Base-by-base conservation (phyloP, 148 eudicot genomes). In the Chenopodium album region DNA sequence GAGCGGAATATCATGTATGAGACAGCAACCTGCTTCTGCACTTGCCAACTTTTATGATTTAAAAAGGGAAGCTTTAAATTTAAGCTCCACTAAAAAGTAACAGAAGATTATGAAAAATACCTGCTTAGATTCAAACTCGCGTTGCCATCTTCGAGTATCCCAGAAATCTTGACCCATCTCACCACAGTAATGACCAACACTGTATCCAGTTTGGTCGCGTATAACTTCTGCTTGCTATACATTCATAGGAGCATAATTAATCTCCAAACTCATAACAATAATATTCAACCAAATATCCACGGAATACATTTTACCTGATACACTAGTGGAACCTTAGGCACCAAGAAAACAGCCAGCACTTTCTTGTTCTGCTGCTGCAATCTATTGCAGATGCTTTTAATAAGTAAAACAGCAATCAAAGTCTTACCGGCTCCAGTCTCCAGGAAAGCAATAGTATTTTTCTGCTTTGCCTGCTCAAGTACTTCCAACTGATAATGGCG, bases 131-230 rank as follows among this genome's bases (percentile, higher is more conserved):
- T 96, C 99, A 88, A 96, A 96, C 84, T 96, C 99, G 13, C 97
- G 98, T 76, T 91, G 95, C 99, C 99, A 96, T 88, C 97, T 92
- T 73, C 94, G 85, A 59, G 95, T 87, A 79, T 96, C 99, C 99
- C 99, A 96, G 80, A 96, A 96, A 84, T 96, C 98, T 84, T 96
- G 98, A 76, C 99, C 99, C 99, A 96, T 96, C 84, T 96, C 99
- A 85, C 99, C 99, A 89, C 99, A 96, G 75, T 94, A 96, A 88
- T 96, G 99, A 44, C 99, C 99, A 66, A 96, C 98, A 89, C 84
- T 85, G 86, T 84, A 96, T 68, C 97, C 97, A 47, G 99, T 92
- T 80, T 87, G 94, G 77, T 90, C 94, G 34, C 98, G 98, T 81
- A 96, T 96, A 81, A 96, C 99, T 83, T 96, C 99, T 76, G 99